Evolutionary conservation across 192 early-diverging fungal species (phyloP).

Genomic region (Coemansia sp.): DNA sequence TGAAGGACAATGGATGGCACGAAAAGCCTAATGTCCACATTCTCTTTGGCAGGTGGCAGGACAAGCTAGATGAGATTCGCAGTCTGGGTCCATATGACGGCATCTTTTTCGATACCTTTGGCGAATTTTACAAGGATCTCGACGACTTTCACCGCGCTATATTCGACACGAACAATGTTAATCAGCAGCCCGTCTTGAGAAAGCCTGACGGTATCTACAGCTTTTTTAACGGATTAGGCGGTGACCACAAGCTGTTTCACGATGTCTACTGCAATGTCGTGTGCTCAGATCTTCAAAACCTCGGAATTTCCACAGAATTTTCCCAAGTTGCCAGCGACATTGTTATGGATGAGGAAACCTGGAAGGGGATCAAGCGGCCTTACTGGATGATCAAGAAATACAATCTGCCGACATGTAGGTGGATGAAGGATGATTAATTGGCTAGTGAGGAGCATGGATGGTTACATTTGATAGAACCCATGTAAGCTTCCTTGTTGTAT

Average conservation of each 20-base stretch:
- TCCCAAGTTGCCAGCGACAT: constrained; percentile 72
- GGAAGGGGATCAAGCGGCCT: constrained; percentile 81
- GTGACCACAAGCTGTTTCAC: constrained; percentile 94
- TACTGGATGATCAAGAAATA: constrained; percentile 58
- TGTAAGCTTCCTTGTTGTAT: constrained; percentile 1
- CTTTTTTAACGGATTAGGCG: constrained; percentile 94
- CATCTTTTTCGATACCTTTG: constrained; percentile 95
- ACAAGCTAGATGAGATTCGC: constrained; percentile 70
- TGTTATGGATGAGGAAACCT: constrained; percentile 77
- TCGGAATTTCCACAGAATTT: constrained; percentile 77
- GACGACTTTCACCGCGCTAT: constrained; percentile 67
- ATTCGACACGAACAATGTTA: constrained; percentile 17
- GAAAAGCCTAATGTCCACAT: constrained; percentile 80
- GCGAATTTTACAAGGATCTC: constrained; percentile 90
- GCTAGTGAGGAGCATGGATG: too few species aligned
- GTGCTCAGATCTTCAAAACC: constrained; percentile 75
- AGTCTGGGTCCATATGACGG: constrained; percentile 74
- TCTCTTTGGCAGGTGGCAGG: constrained; percentile 92
- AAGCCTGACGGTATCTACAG: constrained; percentile 80
- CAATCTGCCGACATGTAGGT: constrained; percentile 52
- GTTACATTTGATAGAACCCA: constrained; percentile 1
- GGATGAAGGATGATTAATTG: constrained; percentile 11
- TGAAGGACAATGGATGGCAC: constrained; percentile 84
- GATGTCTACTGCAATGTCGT: constrained; percentile 89
- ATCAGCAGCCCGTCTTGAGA: constrained; percentile 66